Conservation (phyloP, 1,284 basidiomycete species). For the Grifola frondosa region DNA sequence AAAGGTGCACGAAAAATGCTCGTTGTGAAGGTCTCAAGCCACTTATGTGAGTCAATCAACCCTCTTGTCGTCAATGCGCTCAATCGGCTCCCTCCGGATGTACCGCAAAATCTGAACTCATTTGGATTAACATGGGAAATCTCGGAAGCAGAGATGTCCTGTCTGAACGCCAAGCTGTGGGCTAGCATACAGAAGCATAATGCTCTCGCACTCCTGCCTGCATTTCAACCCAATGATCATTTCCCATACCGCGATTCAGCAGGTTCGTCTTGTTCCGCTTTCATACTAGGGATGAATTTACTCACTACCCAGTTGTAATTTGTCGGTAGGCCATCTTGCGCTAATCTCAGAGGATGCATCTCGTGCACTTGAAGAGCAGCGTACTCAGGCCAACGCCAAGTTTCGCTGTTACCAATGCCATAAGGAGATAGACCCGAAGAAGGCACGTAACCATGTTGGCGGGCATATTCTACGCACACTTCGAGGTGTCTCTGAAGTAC, state of each 20-base stretch:
- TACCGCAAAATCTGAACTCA: neutral
- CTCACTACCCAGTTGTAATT: no score
- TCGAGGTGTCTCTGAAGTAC: slow-evolving; percentile 1
- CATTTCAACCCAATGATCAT: neutral
- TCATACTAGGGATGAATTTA: no score
- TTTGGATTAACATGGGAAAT: neutral
- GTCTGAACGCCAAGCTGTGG: neutral
- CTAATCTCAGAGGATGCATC: no score
- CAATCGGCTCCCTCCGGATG: neutral
- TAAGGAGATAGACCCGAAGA: neutral
- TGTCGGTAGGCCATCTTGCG: no score
- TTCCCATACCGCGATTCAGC: slow-evolving; percentile 2
- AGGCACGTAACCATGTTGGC: slow-evolving; percentile 4
- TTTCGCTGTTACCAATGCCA: slow-evolving; percentile 8
- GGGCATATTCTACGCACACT: slow-evolving; percentile 4
- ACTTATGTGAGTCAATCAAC: slow-evolving; percentile 7
- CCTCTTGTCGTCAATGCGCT: neutral
- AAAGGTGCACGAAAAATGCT: slow-evolving; percentile 6
- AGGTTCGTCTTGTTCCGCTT: no score
- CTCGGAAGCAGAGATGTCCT: neutral
- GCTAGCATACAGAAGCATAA: neutral
- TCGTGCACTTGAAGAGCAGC: no score
- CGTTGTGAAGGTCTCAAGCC: slow-evolving; percentile 4
- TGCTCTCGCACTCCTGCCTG: neutral
- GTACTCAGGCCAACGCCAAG: no score